Percentiles rank a stretch among this genome's conserved stretches.
phyloP scores from a whole-genome alignment of 768 basidiomycete species.

The Lentinula guzmanii region DNA sequence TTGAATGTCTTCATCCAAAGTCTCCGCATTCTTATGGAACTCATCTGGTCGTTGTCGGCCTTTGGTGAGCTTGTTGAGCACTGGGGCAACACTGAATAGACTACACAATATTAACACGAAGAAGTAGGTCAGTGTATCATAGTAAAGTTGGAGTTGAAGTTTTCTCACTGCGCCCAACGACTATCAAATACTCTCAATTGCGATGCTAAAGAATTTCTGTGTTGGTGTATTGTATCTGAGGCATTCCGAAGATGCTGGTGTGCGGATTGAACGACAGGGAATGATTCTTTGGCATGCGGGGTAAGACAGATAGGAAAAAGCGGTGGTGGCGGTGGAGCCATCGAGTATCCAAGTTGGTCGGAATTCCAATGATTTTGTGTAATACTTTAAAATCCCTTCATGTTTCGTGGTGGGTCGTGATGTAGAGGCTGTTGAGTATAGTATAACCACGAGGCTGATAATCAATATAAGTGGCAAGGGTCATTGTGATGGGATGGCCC shows the following conservation, averaged over 20 bases:
- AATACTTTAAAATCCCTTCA: too few relatives aligned
- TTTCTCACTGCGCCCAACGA: conserved; percentile 12
- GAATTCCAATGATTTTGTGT: conserved; percentile 51
- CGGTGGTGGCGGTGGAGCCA: neutral
- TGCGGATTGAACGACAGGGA: conserved; percentile 6
- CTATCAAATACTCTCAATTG: conserved; percentile 5
- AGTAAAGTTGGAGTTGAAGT: neutral
- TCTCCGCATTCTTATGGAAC: conserved; percentile 8
- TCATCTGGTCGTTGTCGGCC: conserved; percentile 11
- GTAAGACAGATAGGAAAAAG: neutral
- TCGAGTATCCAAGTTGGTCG: conserved; percentile 31
- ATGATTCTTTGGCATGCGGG: conserved; percentile 3
- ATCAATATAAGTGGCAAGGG: too few relatives aligned
- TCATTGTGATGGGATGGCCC: too few relatives aligned
- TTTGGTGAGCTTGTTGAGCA: conserved; percentile 11
- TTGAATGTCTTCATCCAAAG: conserved; percentile 9
- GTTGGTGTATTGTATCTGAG: conserved; percentile 9
- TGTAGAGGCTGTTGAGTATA: too few relatives aligned
- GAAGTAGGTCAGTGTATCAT: neutral
- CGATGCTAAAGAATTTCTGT: conserved; percentile 8
- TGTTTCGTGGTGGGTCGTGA: too few relatives aligned
- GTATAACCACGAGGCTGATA: too few relatives aligned
- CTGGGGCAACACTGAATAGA: conserved; percentile 10
- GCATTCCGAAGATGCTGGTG: conserved; percentile 9
- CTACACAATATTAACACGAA: neutral